A percentile compares a stretch with the other conserved stretches of the same genome.
Evolutionary conservation across 208 protist genomes (phyloP).

Genomic region (Borovskyia barvae): DNA sequence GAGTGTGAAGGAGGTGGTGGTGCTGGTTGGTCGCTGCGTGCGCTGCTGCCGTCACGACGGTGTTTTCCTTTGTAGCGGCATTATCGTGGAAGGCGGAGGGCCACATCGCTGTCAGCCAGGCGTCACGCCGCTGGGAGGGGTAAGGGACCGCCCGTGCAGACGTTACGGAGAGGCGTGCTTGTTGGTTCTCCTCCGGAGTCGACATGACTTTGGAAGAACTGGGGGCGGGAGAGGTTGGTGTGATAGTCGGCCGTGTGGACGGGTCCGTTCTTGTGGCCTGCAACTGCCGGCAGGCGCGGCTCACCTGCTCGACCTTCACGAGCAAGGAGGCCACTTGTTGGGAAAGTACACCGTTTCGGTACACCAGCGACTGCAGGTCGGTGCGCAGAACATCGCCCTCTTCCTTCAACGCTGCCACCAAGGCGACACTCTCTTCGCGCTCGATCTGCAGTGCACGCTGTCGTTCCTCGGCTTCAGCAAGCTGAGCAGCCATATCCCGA

Average conservation of each 20-base stretch:
- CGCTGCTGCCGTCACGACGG: no score
- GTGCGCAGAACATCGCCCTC: slow-evolving; percentile 42
- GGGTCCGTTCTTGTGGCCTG: not conserved
- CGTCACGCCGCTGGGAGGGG: slow-evolving; percentile 8
- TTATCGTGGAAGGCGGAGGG: not conserved
- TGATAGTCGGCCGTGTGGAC: slow-evolving; percentile 1
- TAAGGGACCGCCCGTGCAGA: no score
- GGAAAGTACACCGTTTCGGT: slow-evolving; percentile 69
- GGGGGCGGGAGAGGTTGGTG: no score
- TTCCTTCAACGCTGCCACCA: slow-evolving; percentile 28
- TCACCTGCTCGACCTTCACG: slow-evolving; percentile 34
- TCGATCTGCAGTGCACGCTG: slow-evolving; percentile 1
- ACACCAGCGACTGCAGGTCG: slow-evolving; percentile 61
- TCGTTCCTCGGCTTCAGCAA: slow-evolving; percentile 16
- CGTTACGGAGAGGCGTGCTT: no score
- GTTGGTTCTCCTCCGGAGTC: no score
- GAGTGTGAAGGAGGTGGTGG: slow-evolving; percentile 1
- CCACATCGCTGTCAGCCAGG: slow-evolving; percentile 18
- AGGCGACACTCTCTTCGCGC: slow-evolving; percentile 17
- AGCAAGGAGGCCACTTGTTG: slow-evolving; percentile 74
- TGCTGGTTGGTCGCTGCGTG: slow-evolving; percentile 4
- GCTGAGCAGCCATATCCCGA: slow-evolving; percentile 21
- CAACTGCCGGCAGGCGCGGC: slow-evolving; percentile 10
- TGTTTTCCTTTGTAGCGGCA: no score
- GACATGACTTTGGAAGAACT: no score